phyloP scores from a whole-genome alignment of 306 rosid genomes.

The Citrullus colocynthis region DNA sequence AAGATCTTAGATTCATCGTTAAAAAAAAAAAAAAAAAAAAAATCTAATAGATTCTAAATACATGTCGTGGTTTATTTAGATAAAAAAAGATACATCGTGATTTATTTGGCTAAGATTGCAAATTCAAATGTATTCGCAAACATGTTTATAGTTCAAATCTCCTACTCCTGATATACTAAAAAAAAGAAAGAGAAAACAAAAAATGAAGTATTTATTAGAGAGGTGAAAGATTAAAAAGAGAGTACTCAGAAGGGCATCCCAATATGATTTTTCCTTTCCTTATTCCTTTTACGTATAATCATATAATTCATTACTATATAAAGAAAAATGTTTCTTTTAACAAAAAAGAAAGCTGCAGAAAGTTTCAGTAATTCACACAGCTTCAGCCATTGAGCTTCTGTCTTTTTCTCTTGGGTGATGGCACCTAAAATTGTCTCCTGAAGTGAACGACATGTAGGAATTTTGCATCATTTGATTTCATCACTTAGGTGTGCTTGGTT shows the following conservation, averaged over 20 bases:
- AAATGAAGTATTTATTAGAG: background rate
- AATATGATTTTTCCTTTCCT: too few relatives aligned
- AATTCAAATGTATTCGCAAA: too few relatives aligned
- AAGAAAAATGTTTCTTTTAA: background rate
- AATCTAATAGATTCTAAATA: background rate
- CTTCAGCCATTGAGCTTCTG: background rate
- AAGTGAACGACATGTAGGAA: background rate
- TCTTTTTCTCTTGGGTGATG: background rate
- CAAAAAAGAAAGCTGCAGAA: background rate
- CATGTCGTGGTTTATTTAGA: too few relatives aligned
- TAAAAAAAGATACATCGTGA: too few relatives aligned
- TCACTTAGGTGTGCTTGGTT: slow-evolving; percentile 1
- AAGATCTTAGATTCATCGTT: background rate
- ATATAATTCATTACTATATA: background rate
- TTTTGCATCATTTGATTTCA: background rate
- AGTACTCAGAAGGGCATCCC: background rate
- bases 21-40: too few relatives aligned
- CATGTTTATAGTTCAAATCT: too few relatives aligned
- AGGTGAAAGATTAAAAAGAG: background rate
- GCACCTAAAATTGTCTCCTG: background rate
- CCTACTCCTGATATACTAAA: too few relatives aligned
- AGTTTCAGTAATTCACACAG: background rate
- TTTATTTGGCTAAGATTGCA: too few relatives aligned
- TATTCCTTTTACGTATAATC: background rate
- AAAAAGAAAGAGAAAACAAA: too few relatives aligned